phyloP scores from a whole-genome alignment of 2,329 filamentous ascomycete species.

The Didymosphaeria variabile region DNA sequence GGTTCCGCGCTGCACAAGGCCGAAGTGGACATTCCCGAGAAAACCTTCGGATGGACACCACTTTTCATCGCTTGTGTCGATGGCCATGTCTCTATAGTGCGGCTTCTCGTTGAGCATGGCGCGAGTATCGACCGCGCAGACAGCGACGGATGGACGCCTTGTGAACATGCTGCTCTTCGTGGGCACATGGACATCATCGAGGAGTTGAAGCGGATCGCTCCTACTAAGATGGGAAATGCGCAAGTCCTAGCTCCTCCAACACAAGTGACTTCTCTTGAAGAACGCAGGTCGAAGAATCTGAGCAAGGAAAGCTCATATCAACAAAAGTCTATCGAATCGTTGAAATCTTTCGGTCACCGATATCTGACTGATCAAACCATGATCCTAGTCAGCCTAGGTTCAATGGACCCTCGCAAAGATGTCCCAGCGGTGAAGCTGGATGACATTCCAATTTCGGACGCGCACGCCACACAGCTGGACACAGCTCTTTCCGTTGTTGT shows the following conservation, averaged over 20 bases:
- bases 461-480: slow-evolving; percentile 91
- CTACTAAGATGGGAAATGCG: slow-evolving; percentile 40
- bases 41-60: slow-evolving; percentile 93
- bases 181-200: slow-evolving; percentile 85
- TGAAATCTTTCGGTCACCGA: slow-evolving; percentile 95
- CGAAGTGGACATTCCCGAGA: slow-evolving; percentile 79
- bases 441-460: slow-evolving; percentile 84
- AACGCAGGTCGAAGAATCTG: slow-evolving; percentile 51
- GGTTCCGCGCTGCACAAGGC: slow-evolving; percentile 76
- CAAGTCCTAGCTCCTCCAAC: slow-evolving; percentile 52
- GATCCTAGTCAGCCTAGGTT: slow-evolving; percentile 90
- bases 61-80: slow-evolving; percentile 92
- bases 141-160: slow-evolving; percentile 91
- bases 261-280: slow-evolving; percentile 66
- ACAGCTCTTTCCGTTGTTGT: slow-evolving; percentile 93
- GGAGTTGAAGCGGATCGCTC: slow-evolving; percentile 68
- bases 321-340: slow-evolving; percentile 72
- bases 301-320: slow-evolving; percentile 49
- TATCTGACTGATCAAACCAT: slow-evolving; percentile 91
- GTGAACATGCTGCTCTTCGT: slow-evolving; percentile 89
- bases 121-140: slow-evolving; percentile 79
- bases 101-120: slow-evolving; percentile 79
- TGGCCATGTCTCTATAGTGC: slow-evolving; percentile 77
- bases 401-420: slow-evolving; percentile 90
- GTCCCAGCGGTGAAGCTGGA: slow-evolving; percentile 85